Evolutionary conservation across 2,329 filamentous ascomycete species (phyloP).

Genomic region (Cercospora brassicicola): DNA sequence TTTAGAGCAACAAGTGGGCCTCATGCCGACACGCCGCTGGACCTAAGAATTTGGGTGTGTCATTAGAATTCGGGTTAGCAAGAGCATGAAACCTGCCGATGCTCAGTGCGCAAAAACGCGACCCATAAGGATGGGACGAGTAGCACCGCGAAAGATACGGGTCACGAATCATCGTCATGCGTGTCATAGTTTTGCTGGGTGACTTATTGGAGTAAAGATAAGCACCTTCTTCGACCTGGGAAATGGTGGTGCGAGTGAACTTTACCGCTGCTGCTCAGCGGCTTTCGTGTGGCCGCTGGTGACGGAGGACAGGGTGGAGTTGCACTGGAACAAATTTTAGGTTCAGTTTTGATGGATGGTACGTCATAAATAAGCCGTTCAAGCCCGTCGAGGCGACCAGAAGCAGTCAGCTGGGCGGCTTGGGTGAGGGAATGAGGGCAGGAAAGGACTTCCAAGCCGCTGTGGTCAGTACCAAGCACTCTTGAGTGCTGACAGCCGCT

Average conservation of each 20-base stretch:
- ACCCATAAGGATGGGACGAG: conserved; percentile 9
- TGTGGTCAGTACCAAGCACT: conserved; percentile 11
- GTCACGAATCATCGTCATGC: conserved; percentile 11
- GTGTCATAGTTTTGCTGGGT: not conserved
- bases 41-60: conserved; percentile 13
- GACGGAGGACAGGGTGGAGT: not conserved
- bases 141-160: conserved; percentile 18
- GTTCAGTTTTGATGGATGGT: not conserved
- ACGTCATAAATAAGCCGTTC: not conserved
- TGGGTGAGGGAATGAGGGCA: not conserved
- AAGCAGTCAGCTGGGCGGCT: not conserved
- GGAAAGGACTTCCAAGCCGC: not conserved
- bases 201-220: conserved; percentile 9
- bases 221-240: not conserved
- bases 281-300: not conserved
- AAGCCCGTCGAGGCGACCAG: not conserved
- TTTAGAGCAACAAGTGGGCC: conserved; percentile 11
- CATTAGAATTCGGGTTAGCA: conserved; percentile 16
- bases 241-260: not conserved
- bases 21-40: conserved; percentile 4
- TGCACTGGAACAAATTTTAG: not conserved
- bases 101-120: conserved; percentile 12
- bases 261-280: not conserved
- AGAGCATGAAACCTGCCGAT: conserved; percentile 11
- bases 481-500: not conserved